These are phyloP conservation scores for Akanthomyces dipterigenus DNA, from an alignment of 2,329 filamentous ascomycete species.

Conservation along the genomic window DNA sequence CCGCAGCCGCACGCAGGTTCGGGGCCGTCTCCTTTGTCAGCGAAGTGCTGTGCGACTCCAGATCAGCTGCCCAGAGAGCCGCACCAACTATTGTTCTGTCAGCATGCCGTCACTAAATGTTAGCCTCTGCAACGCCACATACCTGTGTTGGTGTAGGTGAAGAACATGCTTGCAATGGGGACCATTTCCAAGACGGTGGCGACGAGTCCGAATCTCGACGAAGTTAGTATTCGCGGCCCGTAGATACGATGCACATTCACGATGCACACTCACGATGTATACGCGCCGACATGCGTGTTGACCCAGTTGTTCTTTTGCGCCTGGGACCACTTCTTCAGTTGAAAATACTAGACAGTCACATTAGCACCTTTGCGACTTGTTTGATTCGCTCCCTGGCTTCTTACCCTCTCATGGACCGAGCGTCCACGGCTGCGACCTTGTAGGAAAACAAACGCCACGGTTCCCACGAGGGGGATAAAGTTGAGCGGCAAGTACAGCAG, in stretches of 20 bases:
- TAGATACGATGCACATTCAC: constrained; percentile 40
- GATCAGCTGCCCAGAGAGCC: constrained; percentile 87
- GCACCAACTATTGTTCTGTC: constrained; percentile 58
- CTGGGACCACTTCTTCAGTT: constrained; percentile 76
- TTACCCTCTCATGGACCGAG: constrained; percentile 47
- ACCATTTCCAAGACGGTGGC: constrained; percentile 80
- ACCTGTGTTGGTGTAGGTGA: constrained; percentile 82
- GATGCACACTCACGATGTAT: constrained; percentile 66
- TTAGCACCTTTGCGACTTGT: background rate
- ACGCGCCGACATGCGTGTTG: constrained; percentile 62
- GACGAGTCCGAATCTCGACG: constrained; percentile 60
- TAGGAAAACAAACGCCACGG: constrained; percentile 68
- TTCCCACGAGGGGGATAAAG: constrained; percentile 86
- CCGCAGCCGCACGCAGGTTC: constrained; percentile 40
- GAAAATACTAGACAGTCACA: constrained; percentile 62
- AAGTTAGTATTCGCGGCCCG: background rate
- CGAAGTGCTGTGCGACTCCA: constrained; percentile 52
- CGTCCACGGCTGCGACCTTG: constrained; percentile 54
- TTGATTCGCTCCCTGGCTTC: too few relatives aligned
- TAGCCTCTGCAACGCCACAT: constrained; percentile 18
- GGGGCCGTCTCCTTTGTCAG: constrained; percentile 48
- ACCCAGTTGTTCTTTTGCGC: constrained; percentile 63
- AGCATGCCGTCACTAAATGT: background rate
- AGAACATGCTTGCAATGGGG: constrained; percentile 74
- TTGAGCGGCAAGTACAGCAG: constrained; percentile 86